Percentiles rank a stretch among this genome's conserved stretches.
phyloP scores from a whole-genome alignment of 345 rosid species.

The Pseudoturritis turrita region DNA sequence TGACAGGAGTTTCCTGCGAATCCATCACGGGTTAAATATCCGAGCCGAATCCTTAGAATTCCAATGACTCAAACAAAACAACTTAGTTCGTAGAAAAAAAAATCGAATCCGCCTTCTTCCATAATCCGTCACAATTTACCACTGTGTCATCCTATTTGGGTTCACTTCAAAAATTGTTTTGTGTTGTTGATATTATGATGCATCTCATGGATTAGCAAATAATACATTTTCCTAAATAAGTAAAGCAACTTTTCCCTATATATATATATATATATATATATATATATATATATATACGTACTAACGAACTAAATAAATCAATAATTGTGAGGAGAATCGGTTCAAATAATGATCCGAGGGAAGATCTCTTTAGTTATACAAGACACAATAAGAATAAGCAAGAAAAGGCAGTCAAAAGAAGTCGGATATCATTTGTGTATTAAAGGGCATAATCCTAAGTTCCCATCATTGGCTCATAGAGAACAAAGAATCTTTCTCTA shows the following conservation, averaged over 20 bases:
- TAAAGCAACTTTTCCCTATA: not conserved
- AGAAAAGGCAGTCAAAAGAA: slow-evolving; percentile 27
- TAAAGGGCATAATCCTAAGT: slow-evolving; percentile 27
- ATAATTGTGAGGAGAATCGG: slow-evolving; percentile 3
- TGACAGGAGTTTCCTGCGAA: no score
- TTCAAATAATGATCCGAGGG: slow-evolving; percentile 22
- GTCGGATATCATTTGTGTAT: slow-evolving; percentile 17
- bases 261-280: no score
- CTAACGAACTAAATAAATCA: not conserved
- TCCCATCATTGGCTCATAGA: slow-evolving; percentile 28
- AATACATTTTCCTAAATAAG: not conserved
- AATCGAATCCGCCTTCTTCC: no score
- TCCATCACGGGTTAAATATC: no score
- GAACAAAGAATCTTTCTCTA: slow-evolving; percentile 21
- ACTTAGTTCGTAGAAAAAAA: no score
- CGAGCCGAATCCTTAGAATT: no score
- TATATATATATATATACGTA: no score
- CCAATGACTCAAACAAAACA: no score
- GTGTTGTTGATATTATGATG: not conserved
- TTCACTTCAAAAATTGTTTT: not conserved
- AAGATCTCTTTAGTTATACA: slow-evolving; percentile 22
- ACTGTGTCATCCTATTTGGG: no score
- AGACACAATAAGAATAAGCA: slow-evolving; percentile 10
- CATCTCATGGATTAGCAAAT: not conserved
- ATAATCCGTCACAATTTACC: no score